Conservation (phyloP, 1,284 basidiomycete species). For the Fomitopsis schrenkii region DNA sequence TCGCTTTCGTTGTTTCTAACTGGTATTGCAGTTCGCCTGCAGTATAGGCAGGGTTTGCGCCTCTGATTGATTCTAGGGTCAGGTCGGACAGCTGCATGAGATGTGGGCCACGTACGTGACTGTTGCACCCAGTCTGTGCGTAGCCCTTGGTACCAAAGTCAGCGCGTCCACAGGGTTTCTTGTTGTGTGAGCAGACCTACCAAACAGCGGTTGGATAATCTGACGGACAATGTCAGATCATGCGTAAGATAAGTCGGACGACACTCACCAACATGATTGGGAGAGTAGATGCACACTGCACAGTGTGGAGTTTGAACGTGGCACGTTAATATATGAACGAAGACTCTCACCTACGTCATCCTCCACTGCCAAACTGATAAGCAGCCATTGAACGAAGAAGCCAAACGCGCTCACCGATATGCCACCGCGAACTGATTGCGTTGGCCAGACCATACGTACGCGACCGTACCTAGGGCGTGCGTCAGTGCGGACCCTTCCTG, state of each 20-base stretch:
- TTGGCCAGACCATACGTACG: slow-evolving; percentile 15
- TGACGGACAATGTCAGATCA: slow-evolving; percentile 17
- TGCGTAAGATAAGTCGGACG: background rate
- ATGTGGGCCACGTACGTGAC: slow-evolving; percentile 32
- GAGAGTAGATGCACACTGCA: slow-evolving; percentile 28
- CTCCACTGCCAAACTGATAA: slow-evolving; percentile 1
- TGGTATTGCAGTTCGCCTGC: slow-evolving; percentile 55
- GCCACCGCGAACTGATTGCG: slow-evolving; percentile 14
- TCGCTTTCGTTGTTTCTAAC: slow-evolving; percentile 45
- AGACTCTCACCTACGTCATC: slow-evolving; percentile 14
- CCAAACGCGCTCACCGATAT: slow-evolving; percentile 10
- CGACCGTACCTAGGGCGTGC: slow-evolving; percentile 12
- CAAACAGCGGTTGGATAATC: slow-evolving; percentile 69
- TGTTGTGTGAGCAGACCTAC: background rate
- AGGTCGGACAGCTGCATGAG: slow-evolving; percentile 4
- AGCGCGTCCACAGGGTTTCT: background rate
- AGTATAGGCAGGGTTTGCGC: slow-evolving; percentile 61
- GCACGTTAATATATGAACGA: background rate
- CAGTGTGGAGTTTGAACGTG: background rate
- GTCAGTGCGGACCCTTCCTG: background rate
- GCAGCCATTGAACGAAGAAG: background rate
- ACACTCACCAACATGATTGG: slow-evolving; percentile 25
- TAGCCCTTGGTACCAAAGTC: slow-evolving; percentile 36
- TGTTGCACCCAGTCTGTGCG: slow-evolving; percentile 64
- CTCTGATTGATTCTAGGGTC: slow-evolving; percentile 13